Conservation (phyloP, 2,329 filamentous ascomycete genomes). For the Macrophomina phaseolina region DNA sequence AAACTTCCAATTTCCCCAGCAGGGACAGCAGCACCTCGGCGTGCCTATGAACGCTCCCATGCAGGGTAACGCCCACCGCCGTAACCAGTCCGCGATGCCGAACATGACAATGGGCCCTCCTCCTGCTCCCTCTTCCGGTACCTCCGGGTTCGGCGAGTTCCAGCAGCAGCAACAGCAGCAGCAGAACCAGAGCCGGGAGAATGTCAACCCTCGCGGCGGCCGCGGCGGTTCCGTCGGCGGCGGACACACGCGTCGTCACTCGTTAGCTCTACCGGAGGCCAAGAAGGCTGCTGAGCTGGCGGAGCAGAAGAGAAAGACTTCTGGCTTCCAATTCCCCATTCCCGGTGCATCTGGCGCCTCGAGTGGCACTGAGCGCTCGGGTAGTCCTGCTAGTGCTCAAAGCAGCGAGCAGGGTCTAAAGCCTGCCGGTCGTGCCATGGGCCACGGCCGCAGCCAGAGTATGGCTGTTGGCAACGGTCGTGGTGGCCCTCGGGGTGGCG, state of each 20-base stretch:
- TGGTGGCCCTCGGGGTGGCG: slow-evolving; percentile 69
- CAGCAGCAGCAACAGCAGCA: slow-evolving; percentile 60
- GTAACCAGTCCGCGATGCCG: slow-evolving; percentile 95
- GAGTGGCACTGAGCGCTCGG: slow-evolving; percentile 57
- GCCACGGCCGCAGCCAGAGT: slow-evolving; percentile 81
- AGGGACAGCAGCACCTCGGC: slow-evolving; percentile 64
- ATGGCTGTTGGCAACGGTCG: slow-evolving; percentile 78
- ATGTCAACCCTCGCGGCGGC: slow-evolving; percentile 67
- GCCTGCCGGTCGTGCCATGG: slow-evolving; percentile 54
- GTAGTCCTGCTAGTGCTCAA: slow-evolving; percentile 57
- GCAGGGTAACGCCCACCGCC: slow-evolving; percentile 86
- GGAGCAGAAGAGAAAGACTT: slow-evolving; percentile 94
- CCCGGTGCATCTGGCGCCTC: slow-evolving; percentile 66
- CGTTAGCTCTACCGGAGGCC: slow-evolving; percentile 89
- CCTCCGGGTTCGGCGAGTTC: slow-evolving; percentile 83
- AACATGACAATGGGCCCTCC: slow-evolving; percentile 91
- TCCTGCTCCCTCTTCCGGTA: slow-evolving; percentile 87
- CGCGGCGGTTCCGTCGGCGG: slow-evolving; percentile 70
- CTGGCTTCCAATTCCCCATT: slow-evolving; percentile 91
- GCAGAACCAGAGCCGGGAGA: slow-evolving; percentile 67
- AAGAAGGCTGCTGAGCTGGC: slow-evolving; percentile 97
- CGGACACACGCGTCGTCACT: slow-evolving; percentile 93
- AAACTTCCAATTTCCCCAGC: slow-evolving; percentile 83
- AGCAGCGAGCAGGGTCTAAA: slow-evolving; percentile 40
- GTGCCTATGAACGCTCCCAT: slow-evolving; percentile 76